Conservation (phyloP, 2,329 filamentous ascomycete species). For the Trichoderma sp. region DNA sequence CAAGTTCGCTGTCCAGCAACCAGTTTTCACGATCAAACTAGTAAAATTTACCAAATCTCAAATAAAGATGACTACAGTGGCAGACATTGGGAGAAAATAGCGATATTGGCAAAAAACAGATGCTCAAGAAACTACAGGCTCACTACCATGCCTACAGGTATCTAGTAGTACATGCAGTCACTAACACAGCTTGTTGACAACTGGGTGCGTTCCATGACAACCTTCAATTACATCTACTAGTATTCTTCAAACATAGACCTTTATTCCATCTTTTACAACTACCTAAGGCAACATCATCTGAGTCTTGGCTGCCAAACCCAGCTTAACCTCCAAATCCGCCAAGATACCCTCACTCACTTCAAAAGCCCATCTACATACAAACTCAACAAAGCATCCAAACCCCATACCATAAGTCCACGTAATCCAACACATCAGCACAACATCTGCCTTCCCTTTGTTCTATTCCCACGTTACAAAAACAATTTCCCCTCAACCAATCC, state of each 20-base stretch:
- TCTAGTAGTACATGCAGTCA: not conserved
- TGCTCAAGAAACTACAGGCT: not conserved
- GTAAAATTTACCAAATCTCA: not conserved
- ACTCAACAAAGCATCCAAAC: not conserved
- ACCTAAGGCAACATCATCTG: not conserved
- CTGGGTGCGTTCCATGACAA: not conserved
- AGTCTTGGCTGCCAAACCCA: not conserved
- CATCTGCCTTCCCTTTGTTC: not conserved
- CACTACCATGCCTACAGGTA: not conserved
- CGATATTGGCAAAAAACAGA: not conserved
- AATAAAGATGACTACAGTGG: not conserved
- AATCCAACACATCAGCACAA: not conserved
- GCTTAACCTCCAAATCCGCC: not conserved
- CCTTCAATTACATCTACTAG: not conserved
- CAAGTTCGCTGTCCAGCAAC: not conserved
- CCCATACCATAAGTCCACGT: not conserved
- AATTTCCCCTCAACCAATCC: not conserved
- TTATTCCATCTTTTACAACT: not conserved
- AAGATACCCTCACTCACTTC: not conserved
- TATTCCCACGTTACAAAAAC: not conserved
- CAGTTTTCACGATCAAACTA: not conserved
- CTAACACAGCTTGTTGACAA: not conserved
- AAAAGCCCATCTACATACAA: not conserved
- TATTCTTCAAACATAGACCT: not conserved
- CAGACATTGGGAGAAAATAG: fast-evolving